Evolutionary conservation across 371 early-diverging fungal species (phyloP), one percentile per base, ranked within the genome.

Genomic region (Mucor velutinosus): DNA sequence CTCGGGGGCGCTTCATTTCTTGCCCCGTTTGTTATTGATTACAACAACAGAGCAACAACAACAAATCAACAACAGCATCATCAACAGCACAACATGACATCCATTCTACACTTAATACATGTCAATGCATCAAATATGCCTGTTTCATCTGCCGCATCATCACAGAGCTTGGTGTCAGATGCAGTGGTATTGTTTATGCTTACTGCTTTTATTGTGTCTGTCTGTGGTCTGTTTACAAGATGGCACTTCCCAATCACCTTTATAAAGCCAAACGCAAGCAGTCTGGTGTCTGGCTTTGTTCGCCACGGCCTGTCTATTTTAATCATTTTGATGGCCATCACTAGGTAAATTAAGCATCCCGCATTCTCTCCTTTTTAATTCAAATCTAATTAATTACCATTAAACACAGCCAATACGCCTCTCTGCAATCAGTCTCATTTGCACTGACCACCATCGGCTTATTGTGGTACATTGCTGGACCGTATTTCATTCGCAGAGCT

Each of bases 111-210:
- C 47, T 67, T 67, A 32, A 41, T 19, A 19, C 30, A 51, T 32
- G 25, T 15, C 23, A 8, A 35, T 19, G n/a, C 19, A 68, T 74
- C 45, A 73, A 72, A 23, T 71, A 45, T 65, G 67, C 76, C 15
- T 74, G 75, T 41, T n/a, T 66, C 65, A 77, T 76, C 66, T 7
- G 73, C 76, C 62, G 75, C 80, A 59, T 64, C 74, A 23, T 29
- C 62, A n/a, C 25, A 43, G 49, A 56, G 14, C 32, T 23, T 66
- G 19, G 37, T 57, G 15, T 60, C 35, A 5, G 76, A 76, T 56
- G 65, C 67, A 23, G 58, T 70, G 23, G 76, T 82, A 25, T 80
- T 87, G 61, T 68, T 75, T 23, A 67, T 85, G 33, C 74, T 79
- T 43, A 67, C 86, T 23, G 66, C 66, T n/a, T 53, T 74, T 12